phyloP scores from a whole-genome alignment of 176 grass and related monocot genomes.

The Aegilops tauschii region DNA sequence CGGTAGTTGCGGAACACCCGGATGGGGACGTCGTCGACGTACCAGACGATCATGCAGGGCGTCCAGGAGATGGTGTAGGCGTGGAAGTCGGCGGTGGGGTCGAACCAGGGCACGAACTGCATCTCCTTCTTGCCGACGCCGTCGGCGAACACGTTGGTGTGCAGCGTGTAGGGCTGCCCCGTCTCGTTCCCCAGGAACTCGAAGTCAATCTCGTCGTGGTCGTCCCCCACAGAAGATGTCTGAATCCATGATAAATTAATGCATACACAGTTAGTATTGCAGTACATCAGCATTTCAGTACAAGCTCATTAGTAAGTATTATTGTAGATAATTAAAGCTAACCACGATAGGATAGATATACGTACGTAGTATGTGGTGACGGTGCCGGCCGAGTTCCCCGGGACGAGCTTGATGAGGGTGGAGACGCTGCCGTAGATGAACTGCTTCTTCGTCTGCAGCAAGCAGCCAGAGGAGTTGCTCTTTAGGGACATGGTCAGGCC shows the following conservation, averaged over 20 bases:
- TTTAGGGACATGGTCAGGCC: constrained; percentile 23
- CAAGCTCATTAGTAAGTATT: no score
- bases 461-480: constrained; percentile 26
- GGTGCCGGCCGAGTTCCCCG: constrained; percentile 44
- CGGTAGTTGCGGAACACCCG: constrained; percentile 66
- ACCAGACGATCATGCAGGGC: constrained; percentile 40
- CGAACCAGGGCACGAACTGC: constrained; percentile 73
- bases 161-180: constrained; percentile 53
- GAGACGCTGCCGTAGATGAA: constrained; percentile 70
- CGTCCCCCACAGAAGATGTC: neutral
- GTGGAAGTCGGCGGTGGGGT: constrained; percentile 66
- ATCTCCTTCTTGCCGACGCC: constrained; percentile 49
- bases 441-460: constrained; percentile 58
- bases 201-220: neutral
- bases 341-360: neutral
- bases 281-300: no score
- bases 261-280: no score
- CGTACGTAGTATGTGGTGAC: constrained; percentile 53
- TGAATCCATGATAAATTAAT: neutral
- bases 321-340: no score
- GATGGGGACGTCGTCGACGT: constrained; percentile 52
- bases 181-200: neutral
- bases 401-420: constrained; percentile 61
- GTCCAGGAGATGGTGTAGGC: constrained; percentile 88
- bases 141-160: constrained; percentile 67